These are phyloP conservation scores for Combretum micranthum DNA, from an alignment of 345 rosid genomes.

Conservation along the genomic window DNA sequence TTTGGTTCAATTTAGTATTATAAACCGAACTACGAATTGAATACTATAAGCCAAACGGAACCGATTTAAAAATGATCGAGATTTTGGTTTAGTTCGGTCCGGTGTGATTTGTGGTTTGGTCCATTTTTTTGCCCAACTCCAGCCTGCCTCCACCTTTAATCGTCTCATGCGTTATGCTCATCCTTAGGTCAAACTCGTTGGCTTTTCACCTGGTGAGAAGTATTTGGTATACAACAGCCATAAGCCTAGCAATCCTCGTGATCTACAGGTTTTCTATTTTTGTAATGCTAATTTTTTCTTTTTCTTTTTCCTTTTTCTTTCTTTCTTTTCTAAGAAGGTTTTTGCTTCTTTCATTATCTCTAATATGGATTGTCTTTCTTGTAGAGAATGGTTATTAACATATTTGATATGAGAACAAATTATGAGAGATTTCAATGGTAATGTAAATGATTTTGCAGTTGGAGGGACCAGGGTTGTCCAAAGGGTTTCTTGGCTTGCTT, in stretches of 20 bases:
- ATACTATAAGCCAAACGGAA: no score
- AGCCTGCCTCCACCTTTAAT: slow-evolving; percentile 63
- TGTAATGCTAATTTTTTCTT: background rate
- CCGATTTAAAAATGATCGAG: no score
- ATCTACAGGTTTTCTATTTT: slow-evolving; percentile 48
- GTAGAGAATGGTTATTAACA: slow-evolving; percentile 73
- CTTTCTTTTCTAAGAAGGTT: background rate
- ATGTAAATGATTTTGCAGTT: slow-evolving; percentile 86
- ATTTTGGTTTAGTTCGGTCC: no score
- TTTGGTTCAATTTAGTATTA: no score
- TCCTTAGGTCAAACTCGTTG: slow-evolving; percentile 84
- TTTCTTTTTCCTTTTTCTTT: background rate
- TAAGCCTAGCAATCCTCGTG: slow-evolving; percentile 93
- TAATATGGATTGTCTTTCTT: slow-evolving; percentile 5
- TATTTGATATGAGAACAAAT: slow-evolving; percentile 89
- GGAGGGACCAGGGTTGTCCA: slow-evolving; percentile 86
- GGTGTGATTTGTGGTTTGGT: no score
- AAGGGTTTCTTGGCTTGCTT: slow-evolving; percentile 88
- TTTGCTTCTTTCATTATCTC: background rate
- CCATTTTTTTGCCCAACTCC: no score
- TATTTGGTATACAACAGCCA: slow-evolving; percentile 90
- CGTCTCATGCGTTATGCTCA: slow-evolving; percentile 91
- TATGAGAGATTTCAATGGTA: slow-evolving; percentile 94
- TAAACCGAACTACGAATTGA: no score
- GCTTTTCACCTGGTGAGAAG: slow-evolving; percentile 89